Conservation (phyloP, 2,329 filamentous ascomycete genomes). For the Thelonectria discophora region DNA sequence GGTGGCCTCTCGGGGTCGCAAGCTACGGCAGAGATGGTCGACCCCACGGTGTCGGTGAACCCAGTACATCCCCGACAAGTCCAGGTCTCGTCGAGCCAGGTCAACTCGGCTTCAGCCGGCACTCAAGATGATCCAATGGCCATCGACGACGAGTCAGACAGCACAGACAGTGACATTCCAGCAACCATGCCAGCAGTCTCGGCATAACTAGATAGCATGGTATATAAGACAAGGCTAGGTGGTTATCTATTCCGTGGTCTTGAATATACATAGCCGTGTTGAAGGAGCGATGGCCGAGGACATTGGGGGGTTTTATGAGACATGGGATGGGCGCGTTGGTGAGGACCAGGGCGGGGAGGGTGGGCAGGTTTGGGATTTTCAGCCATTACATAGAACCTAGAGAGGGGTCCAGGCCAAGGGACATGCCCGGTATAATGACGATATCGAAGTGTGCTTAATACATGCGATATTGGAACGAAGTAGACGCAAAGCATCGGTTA, state of each 20-base stretch:
- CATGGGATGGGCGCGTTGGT: not conserved
- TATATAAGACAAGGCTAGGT: not conserved
- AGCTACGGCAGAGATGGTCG: slow-evolving; percentile 49
- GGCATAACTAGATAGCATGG: not conserved
- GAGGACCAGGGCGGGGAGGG: not conserved
- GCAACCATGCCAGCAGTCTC: slow-evolving; percentile 9
- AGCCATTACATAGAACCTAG: no score
- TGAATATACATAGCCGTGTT: slow-evolving; percentile 1
- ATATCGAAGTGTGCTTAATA: no score
- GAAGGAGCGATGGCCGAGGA: no score
- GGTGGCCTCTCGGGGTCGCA: slow-evolving; percentile 48
- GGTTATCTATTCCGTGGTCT: slow-evolving; percentile 26
- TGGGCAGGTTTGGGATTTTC: no score
- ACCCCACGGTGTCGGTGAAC: slow-evolving; percentile 46
- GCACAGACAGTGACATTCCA: slow-evolving; percentile 43
- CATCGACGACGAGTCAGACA: slow-evolving; percentile 36
- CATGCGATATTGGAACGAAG: no score
- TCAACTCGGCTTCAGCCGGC: slow-evolving; percentile 7
- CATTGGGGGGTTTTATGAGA: no score
- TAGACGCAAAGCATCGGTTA: no score
- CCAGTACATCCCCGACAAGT: slow-evolving; percentile 35
- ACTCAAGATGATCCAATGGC: slow-evolving; percentile 42
- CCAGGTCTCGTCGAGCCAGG: slow-evolving; percentile 1
- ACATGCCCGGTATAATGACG: no score
- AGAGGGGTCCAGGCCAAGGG: no score